Evolutionary conservation across 805 yeast genomes (phyloP).

Genomic region (Metschnikowia lunata): DNA sequence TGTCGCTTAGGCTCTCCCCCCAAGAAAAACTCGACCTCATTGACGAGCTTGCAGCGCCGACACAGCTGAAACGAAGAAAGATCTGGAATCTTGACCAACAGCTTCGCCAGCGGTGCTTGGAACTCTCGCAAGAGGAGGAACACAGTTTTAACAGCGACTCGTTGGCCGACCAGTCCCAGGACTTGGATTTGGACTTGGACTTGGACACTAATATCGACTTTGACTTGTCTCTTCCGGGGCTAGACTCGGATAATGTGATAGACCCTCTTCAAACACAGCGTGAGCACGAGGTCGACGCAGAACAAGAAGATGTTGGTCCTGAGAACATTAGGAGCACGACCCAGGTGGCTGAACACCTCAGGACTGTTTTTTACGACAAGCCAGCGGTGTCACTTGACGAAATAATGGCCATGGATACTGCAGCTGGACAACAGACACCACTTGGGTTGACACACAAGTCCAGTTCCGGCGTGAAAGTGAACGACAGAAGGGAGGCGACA

Average conservation of each 20-base stretch:
- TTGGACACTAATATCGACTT: slow-evolving; percentile 22
- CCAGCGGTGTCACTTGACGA: slow-evolving; percentile 30
- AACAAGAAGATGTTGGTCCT: slow-evolving; percentile 1
- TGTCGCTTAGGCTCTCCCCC: slow-evolving; percentile 26
- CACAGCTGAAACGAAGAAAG: slow-evolving; percentile 26
- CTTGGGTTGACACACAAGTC: slow-evolving; percentile 19
- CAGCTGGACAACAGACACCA: slow-evolving; percentile 15
- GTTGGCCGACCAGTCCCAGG: slow-evolving; percentile 5
- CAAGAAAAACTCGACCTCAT: slow-evolving; percentile 33
- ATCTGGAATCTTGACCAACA: slow-evolving; percentile 29
- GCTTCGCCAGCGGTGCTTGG: slow-evolving; percentile 26
- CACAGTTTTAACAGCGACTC: slow-evolving; percentile 1
- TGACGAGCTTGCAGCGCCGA: slow-evolving; percentile 31
- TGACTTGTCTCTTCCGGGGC: slow-evolving; percentile 24
- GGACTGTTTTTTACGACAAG: slow-evolving; percentile 26
- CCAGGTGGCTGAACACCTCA: slow-evolving; percentile 48
- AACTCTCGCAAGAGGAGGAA: slow-evolving; percentile 23
- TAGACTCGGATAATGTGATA: slow-evolving; percentile 21
- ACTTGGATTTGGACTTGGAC: slow-evolving; percentile 11
- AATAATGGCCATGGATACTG: slow-evolving; percentile 36
- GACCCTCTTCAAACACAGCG: slow-evolving; percentile 4
- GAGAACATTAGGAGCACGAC: slow-evolving; percentile 46
- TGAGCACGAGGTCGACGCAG: slow-evolving; percentile 4
- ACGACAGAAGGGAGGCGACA: slow-evolving; percentile 56
- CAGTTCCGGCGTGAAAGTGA: slow-evolving; percentile 20